Base-by-base conservation (phyloP, 768 basidiomycete genomes). In the Russula olivacea region DNA sequence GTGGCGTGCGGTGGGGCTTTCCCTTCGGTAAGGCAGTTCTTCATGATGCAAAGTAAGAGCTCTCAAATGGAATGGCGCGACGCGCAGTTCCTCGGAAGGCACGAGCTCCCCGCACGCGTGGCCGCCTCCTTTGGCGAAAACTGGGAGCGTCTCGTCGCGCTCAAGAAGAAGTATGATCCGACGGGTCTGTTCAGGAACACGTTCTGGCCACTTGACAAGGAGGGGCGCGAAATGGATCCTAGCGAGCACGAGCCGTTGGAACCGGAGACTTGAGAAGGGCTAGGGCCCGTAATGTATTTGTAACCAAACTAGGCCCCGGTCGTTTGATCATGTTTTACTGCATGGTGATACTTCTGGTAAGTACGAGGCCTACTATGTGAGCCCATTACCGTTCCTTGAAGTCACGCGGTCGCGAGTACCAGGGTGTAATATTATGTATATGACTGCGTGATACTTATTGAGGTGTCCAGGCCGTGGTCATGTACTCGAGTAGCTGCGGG, bases 161-260 rank as follows among this genome's bases (percentile, higher is more conserved):
- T 94, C 71, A 96, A 95, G 76, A 75, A 78, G 64, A 74, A 76
- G 54, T 89, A 92, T 68, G 93, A 96, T 71, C 92, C 93, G 0
- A 73, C 75, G 47, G 85, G 87, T 62, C 65, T 95, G 48, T 92
- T 94, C 77, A 79, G 75, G 62, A 87, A 92, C 69, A 81, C 83
- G 14, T 83, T 93, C 70, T 95, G 93, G 90, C 92, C 92, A 21
- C 71, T 90, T 61, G 77, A 87, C 69, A 78, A 78, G 30, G 72
- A 78, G 21, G 85, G 85, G 2, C 74, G 82, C 0, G 73, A 73
- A 2, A 77, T 90, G n/a, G 78, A 83, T 38, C 78, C 84, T 11
- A 71, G 80, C 49, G 77, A 75, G 7, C 87, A 89, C 64, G 89
- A 91, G 68, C 87, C 88, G 0, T 77, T 77, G 12, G 81, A 80